phyloP scores from a whole-genome alignment of 106 monocot species.

The Dioscorea dumetorum region DNA sequence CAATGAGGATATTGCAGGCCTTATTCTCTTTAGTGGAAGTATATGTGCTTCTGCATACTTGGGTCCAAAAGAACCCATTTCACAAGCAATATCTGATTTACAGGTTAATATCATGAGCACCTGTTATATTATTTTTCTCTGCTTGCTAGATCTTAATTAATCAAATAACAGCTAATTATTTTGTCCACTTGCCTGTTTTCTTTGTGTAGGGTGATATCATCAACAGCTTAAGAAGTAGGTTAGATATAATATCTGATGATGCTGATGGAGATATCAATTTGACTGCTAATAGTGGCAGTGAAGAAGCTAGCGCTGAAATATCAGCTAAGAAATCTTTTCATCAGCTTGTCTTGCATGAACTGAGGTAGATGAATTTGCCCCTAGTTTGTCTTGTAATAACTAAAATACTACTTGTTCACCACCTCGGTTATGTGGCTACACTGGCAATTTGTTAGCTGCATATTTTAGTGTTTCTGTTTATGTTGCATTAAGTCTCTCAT shows the following conservation, averaged over 20 bases:
- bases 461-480: background rate
- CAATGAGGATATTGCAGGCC: constrained; percentile 50
- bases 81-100: constrained; percentile 76
- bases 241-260: constrained; percentile 65
- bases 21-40: constrained; percentile 59
- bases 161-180: too few species aligned
- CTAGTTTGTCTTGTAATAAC: background rate
- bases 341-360: constrained; percentile 34
- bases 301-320: constrained; percentile 11
- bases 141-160: too few species aligned
- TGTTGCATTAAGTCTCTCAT: background rate
- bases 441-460: background rate
- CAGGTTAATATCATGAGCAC: constrained; percentile 35
- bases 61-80: constrained; percentile 55
- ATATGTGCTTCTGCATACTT: constrained; percentile 66
- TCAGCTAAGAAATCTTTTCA: constrained; percentile 27
- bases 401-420: background rate
- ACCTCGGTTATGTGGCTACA: background rate
- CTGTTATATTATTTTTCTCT: too few species aligned
- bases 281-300: background rate
- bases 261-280: constrained; percentile 27
- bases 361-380: constrained; percentile 28
- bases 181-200: background rate
- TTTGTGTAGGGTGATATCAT: constrained; percentile 55
- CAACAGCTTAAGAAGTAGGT: constrained; percentile 55